These are phyloP conservation scores for Penicillium fimorum DNA, from an alignment of 495 filamentous ascomycete species.

Conservation along the genomic window DNA sequence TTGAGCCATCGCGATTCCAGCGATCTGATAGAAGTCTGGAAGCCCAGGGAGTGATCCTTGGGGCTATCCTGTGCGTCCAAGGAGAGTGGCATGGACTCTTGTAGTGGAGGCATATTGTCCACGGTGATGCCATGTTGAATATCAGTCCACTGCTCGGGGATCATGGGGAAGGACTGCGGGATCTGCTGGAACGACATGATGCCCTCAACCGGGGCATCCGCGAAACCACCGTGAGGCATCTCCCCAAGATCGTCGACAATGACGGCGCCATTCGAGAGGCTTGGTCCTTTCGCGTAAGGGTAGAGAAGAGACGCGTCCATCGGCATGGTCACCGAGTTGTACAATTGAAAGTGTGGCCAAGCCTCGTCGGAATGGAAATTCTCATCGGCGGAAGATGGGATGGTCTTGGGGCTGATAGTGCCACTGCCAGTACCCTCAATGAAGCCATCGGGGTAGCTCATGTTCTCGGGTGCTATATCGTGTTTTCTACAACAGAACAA, in stretches of 20 bases:
- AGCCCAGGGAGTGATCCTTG: conserved; percentile 27
- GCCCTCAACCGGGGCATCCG: conserved; percentile 34
- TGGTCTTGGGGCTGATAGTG: conserved; percentile 43
- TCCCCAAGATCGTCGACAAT: conserved; percentile 45
- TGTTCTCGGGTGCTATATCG: conserved; percentile 34
- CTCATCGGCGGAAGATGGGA: conserved; percentile 47
- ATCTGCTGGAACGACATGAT: conserved; percentile 39
- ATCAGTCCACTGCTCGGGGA: conserved; percentile 36
- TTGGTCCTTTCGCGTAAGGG: conserved; percentile 37
- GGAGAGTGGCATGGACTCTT: conserved; percentile 22
- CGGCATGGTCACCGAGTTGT: conserved; percentile 39
- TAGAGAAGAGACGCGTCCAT: conserved; percentile 41
- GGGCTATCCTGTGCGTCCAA: conserved; percentile 26
- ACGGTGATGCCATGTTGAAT: conserved; percentile 18
- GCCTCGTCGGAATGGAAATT: conserved; percentile 44
- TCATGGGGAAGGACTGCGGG: conserved; percentile 35
- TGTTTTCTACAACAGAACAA: conserved; percentile 27
- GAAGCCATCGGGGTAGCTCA: conserved; percentile 31
- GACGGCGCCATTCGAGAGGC: conserved; percentile 31
- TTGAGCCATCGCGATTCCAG: conserved; percentile 43
- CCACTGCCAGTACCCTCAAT: conserved; percentile 40
- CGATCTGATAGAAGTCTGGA: conserved; percentile 32
- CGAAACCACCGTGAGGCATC: conserved; percentile 33
- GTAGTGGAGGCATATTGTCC: conserved; percentile 24
- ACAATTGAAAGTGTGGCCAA: conserved; percentile 44